Evolutionary conservation across 2,329 filamentous ascomycete species (phyloP).

Genomic region (Cercospora beticola): DNA sequence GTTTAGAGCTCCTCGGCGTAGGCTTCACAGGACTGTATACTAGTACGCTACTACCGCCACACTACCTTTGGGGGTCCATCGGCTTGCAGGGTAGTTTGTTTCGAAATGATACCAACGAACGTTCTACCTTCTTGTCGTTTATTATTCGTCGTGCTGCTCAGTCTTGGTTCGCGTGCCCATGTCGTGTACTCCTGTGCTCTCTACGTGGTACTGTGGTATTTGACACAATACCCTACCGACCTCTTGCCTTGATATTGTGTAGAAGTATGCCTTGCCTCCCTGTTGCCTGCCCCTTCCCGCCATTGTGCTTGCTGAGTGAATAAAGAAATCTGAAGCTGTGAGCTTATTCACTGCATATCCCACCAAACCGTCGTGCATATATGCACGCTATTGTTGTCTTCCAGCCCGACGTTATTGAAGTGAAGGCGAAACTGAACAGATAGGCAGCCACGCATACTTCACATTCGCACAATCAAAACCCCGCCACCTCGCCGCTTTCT

Average conservation of each 20-base stretch:
- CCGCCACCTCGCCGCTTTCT: neutral
- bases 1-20: slow-evolving; percentile 12
- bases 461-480: neutral
- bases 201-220: neutral
- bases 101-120: slow-evolving; percentile 21
- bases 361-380: neutral
- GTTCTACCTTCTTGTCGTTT: slow-evolving; percentile 13
- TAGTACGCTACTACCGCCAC: neutral
- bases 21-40: slow-evolving; percentile 17
- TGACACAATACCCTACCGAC: neutral
- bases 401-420: neutral
- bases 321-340: neutral
- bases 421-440: neutral
- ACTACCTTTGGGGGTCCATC: neutral
- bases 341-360: neutral
- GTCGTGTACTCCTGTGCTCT: neutral
- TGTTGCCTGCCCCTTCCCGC: neutral
- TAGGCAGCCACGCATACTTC: neutral
- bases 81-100: slow-evolving; percentile 20
- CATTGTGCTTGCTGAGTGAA: neutral
- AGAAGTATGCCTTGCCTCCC: neutral
- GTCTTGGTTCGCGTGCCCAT: neutral
- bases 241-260: neutral
- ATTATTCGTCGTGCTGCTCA: neutral
- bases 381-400: neutral